These are phyloP conservation scores for Phalaenopsis aphrodite DNA, from an alignment of 106 monocot genomes.

Conservation along the genomic window DNA sequence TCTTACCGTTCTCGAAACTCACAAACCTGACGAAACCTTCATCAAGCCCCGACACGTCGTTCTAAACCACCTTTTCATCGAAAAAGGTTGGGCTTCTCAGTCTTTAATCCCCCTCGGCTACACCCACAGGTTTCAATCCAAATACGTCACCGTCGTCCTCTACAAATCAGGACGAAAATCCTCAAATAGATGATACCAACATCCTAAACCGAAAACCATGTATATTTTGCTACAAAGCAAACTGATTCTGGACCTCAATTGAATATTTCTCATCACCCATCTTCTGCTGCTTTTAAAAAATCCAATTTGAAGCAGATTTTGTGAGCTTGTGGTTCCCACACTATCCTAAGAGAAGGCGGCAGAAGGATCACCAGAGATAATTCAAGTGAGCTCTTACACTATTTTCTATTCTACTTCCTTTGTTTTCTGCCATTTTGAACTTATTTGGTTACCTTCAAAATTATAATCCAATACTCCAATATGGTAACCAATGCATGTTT, in stretches of 20 bases:
- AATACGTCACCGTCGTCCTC: slow-evolving; percentile 76
- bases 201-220: neutral
- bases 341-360: neutral
- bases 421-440: neutral
- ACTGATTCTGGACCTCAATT: neutral
- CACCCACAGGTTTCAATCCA: slow-evolving; percentile 67
- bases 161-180: too few relatives aligned
- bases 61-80: slow-evolving; percentile 82
- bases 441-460: neutral
- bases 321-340: too few relatives aligned
- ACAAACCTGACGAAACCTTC: slow-evolving; percentile 17
- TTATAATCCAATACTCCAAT: neutral
- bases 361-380: too few relatives aligned
- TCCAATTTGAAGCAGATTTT: neutral
- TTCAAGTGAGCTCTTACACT: too few relatives aligned
- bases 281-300: neutral
- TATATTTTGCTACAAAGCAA: neutral
- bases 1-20: slow-evolving; percentile 35
- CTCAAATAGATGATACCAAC: slow-evolving; percentile 24
- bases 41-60: slow-evolving; percentile 61
- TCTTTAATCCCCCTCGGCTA: slow-evolving; percentile 64
- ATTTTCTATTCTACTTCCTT: neutral
- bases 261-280: neutral
- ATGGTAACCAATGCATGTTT: neutral
- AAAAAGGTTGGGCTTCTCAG: slow-evolving; percentile 68